Base-by-base conservation (phyloP, 495 filamentous ascomycete species). In the Emericellopsis terricola region DNA sequence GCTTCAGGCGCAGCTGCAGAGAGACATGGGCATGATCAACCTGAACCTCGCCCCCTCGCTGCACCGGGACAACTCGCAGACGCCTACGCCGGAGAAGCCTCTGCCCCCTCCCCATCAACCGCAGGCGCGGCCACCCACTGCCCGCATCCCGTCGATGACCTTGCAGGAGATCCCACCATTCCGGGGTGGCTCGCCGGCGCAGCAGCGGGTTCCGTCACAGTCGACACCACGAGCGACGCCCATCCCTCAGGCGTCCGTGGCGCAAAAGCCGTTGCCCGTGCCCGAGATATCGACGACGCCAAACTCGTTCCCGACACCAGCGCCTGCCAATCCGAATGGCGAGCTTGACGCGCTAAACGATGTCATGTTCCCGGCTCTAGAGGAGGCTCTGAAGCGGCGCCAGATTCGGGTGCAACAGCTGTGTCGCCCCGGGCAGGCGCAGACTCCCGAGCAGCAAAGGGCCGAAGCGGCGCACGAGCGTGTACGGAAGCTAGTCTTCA, bases 321-420 rank as follows among this genome's bases (percentile, higher is more conserved):
- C 57, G 1, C 58, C 61, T 0, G 39, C 51, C 9, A 63, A 59
- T 37, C 52, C 59, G 6, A 58, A 58, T 38, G 60, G 60, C 33
- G 62, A 66, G 29, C 53, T 64, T 3, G 62, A 65, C 34, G 78
- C 82, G 7, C 65, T 92, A 1, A 74, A 71, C 47, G 71, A 80
- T 38, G 84, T 97, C 29, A 76, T 97, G 34, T 66, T 94, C 32
- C 89, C 89, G 2, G 91, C 89, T 4, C 69, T 97, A 4, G 77
- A 85, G 50, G 78, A 84, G 37, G 86, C 89, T 4, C 71, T 96
- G 23, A 72, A 76, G 41, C 76, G 89, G 21, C 76, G 89, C 28
- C 70, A 76, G 41, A 69, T 72, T 39, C 60, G 66, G 18, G 54
- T 82, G 18, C 69, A 76, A 47, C 62, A 69, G 44, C 42, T 59